Evolutionary conservation across 352 stramenopile genomes (phyloP).

Genomic region (Globisporangium heterothallicum): DNA sequence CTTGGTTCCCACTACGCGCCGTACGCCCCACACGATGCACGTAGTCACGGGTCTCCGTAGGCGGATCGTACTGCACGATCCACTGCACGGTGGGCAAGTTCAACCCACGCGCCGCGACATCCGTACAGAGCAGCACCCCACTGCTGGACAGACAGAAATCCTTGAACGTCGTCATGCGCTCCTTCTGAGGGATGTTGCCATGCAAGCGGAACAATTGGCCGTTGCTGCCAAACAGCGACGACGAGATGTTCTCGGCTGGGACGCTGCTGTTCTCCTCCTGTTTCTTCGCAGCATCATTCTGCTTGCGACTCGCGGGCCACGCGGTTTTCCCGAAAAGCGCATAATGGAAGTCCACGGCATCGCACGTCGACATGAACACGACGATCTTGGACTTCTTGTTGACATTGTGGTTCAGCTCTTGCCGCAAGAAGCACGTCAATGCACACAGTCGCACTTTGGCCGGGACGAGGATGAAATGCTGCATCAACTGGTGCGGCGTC

Average conservation of each 20-base stretch:
- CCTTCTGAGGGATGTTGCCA: constrained; percentile 94
- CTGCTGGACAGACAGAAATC: constrained; percentile 88
- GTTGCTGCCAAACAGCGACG: constrained; percentile 57
- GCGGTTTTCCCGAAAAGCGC: constrained; percentile 85
- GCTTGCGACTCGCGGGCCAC: constrained; percentile 42
- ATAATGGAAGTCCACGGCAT: constrained; percentile 96
- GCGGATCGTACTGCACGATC: constrained; percentile 98
- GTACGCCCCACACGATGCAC: constrained; percentile 99
- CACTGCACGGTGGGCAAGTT: constrained; percentile 97
- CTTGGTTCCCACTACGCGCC: constrained; percentile 95
- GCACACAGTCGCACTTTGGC: constrained; percentile 92
- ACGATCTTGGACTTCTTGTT: constrained; percentile 79
- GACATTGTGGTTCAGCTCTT: constrained; percentile 48
- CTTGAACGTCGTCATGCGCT: constrained; percentile 94
- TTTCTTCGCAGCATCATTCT: constrained; percentile 10
- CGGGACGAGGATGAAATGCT: constrained; percentile 95
- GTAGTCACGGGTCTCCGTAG: constrained; percentile 98
- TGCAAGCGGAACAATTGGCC: constrained; percentile 86
- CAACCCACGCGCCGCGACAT: constrained; percentile 96
- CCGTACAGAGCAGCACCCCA: constrained; percentile 96
- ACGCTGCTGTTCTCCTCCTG: constrained; percentile 90
- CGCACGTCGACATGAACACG: constrained; percentile 97
- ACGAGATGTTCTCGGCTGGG: constrained; percentile 19
- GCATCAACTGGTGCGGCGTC: constrained; percentile 91
- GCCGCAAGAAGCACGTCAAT: constrained; percentile 89